A percentile compares a stretch with the other conserved stretches of the same genome.
phyloP scores from a whole-genome alignment of 352 stramenopile genomes.

The Phytophthora tubulina region DNA sequence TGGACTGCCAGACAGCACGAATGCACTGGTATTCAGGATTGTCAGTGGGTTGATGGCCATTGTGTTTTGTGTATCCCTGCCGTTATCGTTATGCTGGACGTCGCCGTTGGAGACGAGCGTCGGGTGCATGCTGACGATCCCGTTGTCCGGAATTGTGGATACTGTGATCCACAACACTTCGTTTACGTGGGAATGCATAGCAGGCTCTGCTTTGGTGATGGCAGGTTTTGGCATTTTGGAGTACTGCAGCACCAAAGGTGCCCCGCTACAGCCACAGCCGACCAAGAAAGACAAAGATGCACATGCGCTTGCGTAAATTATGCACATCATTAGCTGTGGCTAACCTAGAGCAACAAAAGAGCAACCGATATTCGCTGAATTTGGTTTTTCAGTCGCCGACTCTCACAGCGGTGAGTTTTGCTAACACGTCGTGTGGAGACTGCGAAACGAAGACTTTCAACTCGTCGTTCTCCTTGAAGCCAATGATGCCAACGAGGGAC shows the following conservation, averaged over 20 bases:
- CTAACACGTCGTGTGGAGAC: too few species aligned
- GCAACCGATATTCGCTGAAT: too few species aligned
- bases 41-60: conserved; percentile 48
- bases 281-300: neutral
- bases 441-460: too few species aligned
- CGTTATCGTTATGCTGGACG: conserved; percentile 61
- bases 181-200: conserved; percentile 58
- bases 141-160: conserved; percentile 56
- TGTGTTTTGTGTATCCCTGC: conserved; percentile 54
- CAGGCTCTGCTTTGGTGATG: conserved; percentile 61
- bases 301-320: neutral
- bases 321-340: too few species aligned
- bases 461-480: too few species aligned
- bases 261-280: neutral
- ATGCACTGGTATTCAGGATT: conserved; percentile 46
- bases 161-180: conserved; percentile 49
- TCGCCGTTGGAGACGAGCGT: conserved; percentile 67
- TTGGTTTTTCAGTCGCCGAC: too few species aligned
- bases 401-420: too few species aligned
- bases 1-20: conserved; percentile 39
- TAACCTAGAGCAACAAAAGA: too few species aligned
- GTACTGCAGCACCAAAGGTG: conserved; percentile 19
- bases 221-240: conserved; percentile 57
- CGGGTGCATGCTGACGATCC: conserved; percentile 69
- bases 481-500: too few species aligned